A percentile compares a stretch with the other conserved stretches of the same genome.
These are phyloP conservation scores for Candida smagusa DNA, from an alignment of 1,139 yeast genomes.

Conservation along the genomic window DNA sequence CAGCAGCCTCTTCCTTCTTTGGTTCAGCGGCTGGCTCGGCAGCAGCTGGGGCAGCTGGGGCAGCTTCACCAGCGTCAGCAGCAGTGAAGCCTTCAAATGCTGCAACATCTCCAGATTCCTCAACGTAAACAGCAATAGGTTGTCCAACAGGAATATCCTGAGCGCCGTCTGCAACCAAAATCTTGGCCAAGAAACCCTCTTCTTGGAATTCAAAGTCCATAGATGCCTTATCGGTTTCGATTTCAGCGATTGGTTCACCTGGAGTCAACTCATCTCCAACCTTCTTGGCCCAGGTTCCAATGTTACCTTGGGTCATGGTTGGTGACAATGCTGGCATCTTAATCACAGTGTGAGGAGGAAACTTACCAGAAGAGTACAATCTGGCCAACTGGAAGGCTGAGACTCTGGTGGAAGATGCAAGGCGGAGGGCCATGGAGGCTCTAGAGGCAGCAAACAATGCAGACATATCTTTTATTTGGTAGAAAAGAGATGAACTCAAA, in stretches of 20 bases:
- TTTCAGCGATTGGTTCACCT: conserved; percentile 94
- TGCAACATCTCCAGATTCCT: conserved; percentile 75
- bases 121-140: conserved; percentile 97
- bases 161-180: conserved; percentile 80
- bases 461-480: conserved; percentile 22
- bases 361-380: conserved; percentile 45
- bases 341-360: conserved; percentile 68
- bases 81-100: conserved; percentile 85
- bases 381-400: conserved; percentile 31
- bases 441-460: conserved; percentile 30
- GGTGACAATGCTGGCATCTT: conserved; percentile 95
- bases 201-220: conserved; percentile 99
- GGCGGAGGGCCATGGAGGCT: conserved; percentile 26
- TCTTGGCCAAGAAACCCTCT: conserved; percentile 92
- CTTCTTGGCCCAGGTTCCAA: conserved; percentile 83
- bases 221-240: conserved; percentile 97
- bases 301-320: conserved; percentile 94
- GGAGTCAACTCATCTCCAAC: conserved; percentile 85
- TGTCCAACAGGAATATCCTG: conserved; percentile 89
- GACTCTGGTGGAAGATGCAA: conserved; percentile 13
- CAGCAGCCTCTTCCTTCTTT: conserved; percentile 19
- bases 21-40: conserved; percentile 24
- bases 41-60: conserved; percentile 22
- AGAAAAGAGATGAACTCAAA: conserved; percentile 11
- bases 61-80: conserved; percentile 71